A percentile compares a stretch with the other conserved stretches of the same genome.
These are phyloP conservation scores for Zangia roseola DNA, from an alignment of 768 basidiomycete genomes.

Conservation along the genomic window DNA sequence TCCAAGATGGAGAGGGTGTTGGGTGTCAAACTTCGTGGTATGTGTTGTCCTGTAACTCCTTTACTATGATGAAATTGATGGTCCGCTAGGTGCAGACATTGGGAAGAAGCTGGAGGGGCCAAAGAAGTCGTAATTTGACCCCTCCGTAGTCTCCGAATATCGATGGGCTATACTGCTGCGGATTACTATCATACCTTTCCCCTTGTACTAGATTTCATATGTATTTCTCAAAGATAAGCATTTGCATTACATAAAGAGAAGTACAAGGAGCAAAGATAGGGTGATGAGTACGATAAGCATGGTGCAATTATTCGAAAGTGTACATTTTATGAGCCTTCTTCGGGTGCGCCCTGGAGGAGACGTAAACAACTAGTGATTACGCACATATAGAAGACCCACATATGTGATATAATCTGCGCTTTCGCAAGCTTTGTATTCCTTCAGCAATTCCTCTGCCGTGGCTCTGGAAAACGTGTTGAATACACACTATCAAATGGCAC, in stretches of 20 bases:
- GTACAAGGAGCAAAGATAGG: slow-evolving; percentile 4
- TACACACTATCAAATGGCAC: not conserved
- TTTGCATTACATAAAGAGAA: not conserved
- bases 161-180: slow-evolving; percentile 25
- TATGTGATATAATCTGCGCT: slow-evolving; percentile 92
- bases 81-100: slow-evolving; percentile 63
- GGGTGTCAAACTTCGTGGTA: slow-evolving; percentile 88
- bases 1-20: slow-evolving; percentile 84
- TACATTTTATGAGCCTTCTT: slow-evolving; percentile 28
- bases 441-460: slow-evolving; percentile 81
- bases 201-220: slow-evolving; percentile 28
- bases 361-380: not conserved
- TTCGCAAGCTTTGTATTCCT: slow-evolving; percentile 96
- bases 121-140: slow-evolving; percentile 63
- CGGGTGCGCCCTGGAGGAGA: slow-evolving; percentile 31
- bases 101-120: slow-evolving; percentile 82
- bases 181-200: slow-evolving; percentile 18
- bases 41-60: slow-evolving; percentile 22
- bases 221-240: slow-evolving; percentile 11
- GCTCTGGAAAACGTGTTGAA: slow-evolving; percentile 47
- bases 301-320: not conserved
- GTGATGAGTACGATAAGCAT: not conserved
- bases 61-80: slow-evolving; percentile 1
- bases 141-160: slow-evolving; percentile 35
- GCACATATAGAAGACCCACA: slow-evolving; percentile 40